Evolutionary conservation across 768 basidiomycete genomes (phyloP).

Genomic region (Galerina marginata): DNA sequence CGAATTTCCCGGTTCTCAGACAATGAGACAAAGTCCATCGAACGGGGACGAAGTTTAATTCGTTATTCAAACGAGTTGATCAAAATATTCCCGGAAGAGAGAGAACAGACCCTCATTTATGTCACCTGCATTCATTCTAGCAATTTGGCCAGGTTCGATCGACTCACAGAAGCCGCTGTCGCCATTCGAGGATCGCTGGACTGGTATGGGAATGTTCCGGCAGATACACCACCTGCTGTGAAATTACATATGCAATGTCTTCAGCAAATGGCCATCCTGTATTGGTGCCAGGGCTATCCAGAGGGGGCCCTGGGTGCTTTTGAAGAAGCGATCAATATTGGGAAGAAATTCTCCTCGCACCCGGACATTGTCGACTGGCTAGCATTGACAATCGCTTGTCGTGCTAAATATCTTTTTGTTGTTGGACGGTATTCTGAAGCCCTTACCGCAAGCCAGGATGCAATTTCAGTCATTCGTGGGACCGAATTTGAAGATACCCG

Average conservation of each 20-base stretch:
- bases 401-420: slow-evolving; percentile 1
- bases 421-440: slow-evolving; percentile 13
- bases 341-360: not conserved
- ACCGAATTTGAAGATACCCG: not conserved
- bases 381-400: not conserved
- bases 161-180: not conserved
- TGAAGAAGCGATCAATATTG: slow-evolving; percentile 1
- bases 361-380: not conserved
- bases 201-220: not conserved
- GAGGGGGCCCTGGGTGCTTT: not conserved
- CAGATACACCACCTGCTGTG: not conserved
- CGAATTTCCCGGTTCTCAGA: not conserved
- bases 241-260: not conserved
- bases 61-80: not conserved
- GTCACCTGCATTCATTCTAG: not conserved
- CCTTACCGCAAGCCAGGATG: not conserved
- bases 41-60: not conserved
- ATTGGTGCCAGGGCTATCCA: slow-evolving; percentile 1
- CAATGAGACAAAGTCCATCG: not conserved
- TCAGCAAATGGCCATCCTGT: not conserved
- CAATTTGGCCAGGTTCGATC: not conserved
- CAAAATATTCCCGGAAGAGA: not conserved
- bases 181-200: slow-evolving; percentile 1
- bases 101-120: not conserved
- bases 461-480: not conserved